These are phyloP conservation scores for Naganishia albida DNA, from an alignment of 1,284 basidiomycete genomes.

Conservation along the genomic window DNA sequence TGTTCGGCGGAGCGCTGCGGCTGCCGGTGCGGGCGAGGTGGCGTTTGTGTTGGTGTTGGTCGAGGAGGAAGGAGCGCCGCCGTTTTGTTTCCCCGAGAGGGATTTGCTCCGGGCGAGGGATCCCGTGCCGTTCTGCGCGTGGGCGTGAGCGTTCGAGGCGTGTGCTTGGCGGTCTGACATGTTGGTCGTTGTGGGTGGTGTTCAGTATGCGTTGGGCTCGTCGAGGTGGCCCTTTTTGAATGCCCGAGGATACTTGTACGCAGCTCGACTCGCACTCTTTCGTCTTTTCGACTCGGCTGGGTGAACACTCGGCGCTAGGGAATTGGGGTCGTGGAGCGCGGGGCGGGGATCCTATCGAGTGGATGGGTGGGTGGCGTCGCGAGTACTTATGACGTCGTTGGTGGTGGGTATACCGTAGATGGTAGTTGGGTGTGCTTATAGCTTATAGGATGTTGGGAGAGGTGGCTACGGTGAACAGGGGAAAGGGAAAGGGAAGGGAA, in stretches of 20 bases:
- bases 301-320: background rate
- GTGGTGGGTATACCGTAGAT: no score
- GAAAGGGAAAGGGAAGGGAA: no score
- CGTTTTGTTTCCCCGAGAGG: constrained; percentile 17
- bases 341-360: background rate
- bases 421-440: no score
- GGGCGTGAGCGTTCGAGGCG: constrained; percentile 3
- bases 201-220: background rate
- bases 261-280: background rate
- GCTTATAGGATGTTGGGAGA: no score
- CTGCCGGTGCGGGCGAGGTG: background rate
- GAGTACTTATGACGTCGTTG: constrained; percentile 1
- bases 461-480: no score
- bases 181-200: background rate
- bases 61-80: no score
- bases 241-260: no score
- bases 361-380: background rate
- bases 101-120: constrained; percentile 14
- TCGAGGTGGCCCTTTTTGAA: background rate
- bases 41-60: no score
- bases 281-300: background rate
- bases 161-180: constrained; percentile 20
- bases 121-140: no score
- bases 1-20: background rate
- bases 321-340: background rate